Base-by-base conservation (phyloP, 805 yeast genomes). In the Hanseniaspora jakobsenii region DNA sequence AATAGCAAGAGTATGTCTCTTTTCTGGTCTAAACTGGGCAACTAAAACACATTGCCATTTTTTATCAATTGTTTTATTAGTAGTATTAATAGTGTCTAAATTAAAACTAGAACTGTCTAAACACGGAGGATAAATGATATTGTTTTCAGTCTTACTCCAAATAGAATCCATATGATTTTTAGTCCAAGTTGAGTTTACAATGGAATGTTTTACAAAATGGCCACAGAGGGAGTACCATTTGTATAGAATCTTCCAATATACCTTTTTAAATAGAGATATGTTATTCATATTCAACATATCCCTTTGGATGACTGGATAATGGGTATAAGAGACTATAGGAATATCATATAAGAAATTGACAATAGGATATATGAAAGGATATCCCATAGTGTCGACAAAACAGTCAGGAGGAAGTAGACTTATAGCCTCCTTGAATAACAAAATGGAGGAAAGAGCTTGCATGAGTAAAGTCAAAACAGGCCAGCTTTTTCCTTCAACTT, bases 1-100 rank as follows among this genome's bases (percentile, higher is more conserved):
- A 36, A 91, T 61, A 3, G 86, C 71, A 42, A 91, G 64, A 21
- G 63, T 69, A 58, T 91, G 97, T 49, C 98, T 73, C 61, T 91
- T 91, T 59, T 91, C 99, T 1, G 95, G 91, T 48, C 99, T 74
- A 63, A 83, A 91, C 61, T 91, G 99, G 0, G 96, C 97, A 37
- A 91, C 64, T 46, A 61, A 62, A 1, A 67, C 53, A 21, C 58
- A 55, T 52, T 59, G 52, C 50, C 55, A 55, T 53, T 65, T 49
- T 57, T 77, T 56, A 58, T 60, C 26, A 48, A 55, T n/a, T n/a
- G n/a, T 44, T 3, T 38, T 35, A 21, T 53, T 26, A 32, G 54
- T 45, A 21, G n/a, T 8, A 24, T 26, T 9, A 10, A 19, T 31
- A 29, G 23, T 16, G 3, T 18, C 17, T 18, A 28, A 4, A 9